Evolutionary conservation across 2,329 filamentous ascomycete species (phyloP).

Genomic region (Neofusicoccum laricinum): DNA sequence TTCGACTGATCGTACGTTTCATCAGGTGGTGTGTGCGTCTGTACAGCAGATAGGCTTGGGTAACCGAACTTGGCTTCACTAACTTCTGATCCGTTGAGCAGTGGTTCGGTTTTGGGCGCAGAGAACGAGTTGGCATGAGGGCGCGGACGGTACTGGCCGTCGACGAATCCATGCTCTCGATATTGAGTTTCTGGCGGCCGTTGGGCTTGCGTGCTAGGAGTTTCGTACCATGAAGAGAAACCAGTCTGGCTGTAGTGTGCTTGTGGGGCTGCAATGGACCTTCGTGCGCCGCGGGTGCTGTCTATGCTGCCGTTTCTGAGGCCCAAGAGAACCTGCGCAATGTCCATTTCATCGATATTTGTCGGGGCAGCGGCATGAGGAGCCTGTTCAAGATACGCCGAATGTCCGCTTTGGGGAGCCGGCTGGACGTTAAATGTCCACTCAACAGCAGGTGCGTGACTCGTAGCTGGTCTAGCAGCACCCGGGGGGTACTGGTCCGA

Average conservation of each 20-base stretch:
- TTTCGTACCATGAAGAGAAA: neutral
- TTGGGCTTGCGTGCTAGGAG: neutral
- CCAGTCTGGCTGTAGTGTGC: neutral
- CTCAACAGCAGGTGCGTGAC: conserved; percentile 30
- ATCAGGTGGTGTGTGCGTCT: conserved; percentile 41
- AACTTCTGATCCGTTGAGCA: neutral
- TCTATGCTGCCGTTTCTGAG: conserved; percentile 14
- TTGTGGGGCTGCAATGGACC: conserved; percentile 7
- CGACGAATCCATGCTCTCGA: neutral
- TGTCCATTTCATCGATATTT: conserved; percentile 8
- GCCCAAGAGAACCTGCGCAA: conserved; percentile 8
- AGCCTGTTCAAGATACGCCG: neutral
- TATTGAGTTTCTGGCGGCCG: neutral
- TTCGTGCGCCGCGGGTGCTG: neutral
- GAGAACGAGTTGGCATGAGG: neutral
- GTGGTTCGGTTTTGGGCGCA: neutral
- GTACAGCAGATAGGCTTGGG: conserved; percentile 22
- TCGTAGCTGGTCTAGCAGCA: conserved; percentile 45
- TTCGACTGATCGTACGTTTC: conserved; percentile 23
- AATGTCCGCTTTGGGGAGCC: neutral
- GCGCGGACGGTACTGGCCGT: neutral
- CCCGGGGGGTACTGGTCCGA: conserved; percentile 38
- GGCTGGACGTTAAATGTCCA: conserved; percentile 26
- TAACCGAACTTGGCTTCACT: neutral
- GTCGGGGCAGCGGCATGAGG: neutral